phyloP scores from a whole-genome alignment of 495 filamentous ascomycete species.

The Parathielavia appendiculata region DNA sequence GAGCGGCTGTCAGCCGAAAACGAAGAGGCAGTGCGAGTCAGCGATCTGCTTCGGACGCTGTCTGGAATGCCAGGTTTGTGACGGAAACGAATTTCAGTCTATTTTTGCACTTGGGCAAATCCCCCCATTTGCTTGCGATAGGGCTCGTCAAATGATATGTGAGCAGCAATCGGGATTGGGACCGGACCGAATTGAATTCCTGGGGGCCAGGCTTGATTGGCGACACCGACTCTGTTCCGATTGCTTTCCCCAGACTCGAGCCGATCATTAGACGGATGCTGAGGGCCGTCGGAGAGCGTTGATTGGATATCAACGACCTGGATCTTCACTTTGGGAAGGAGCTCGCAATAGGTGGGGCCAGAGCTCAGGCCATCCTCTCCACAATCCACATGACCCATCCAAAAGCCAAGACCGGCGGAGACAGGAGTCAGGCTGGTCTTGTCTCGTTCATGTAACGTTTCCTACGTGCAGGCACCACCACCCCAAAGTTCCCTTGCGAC shows the following conservation, averaged over 20 bases:
- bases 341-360: neutral
- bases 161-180: neutral
- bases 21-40: too few relatives aligned
- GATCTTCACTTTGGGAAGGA: slow-evolving; percentile 11
- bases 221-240: neutral
- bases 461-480: neutral
- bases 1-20: neutral
- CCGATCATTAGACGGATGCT: neutral
- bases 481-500: slow-evolving; percentile 1
- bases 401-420: neutral
- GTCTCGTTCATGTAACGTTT: slow-evolving; percentile 20
- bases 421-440: neutral
- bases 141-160: neutral
- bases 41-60: too few relatives aligned
- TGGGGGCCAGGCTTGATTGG: slow-evolving; percentile 1
- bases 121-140: neutral
- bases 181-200: slow-evolving; percentile 5
- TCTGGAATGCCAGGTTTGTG: too few relatives aligned
- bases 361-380: slow-evolving; percentile 9
- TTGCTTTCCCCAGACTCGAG: neutral
- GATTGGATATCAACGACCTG: neutral
- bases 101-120: too few relatives aligned
- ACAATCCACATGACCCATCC: slow-evolving; percentile 1
- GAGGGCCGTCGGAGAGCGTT: neutral
- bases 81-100: too few relatives aligned